Evolutionary conservation across 208 protist species (phyloP), one percentile per base, ranked within the genome.

Genomic region (Leishmania arabica): DNA sequence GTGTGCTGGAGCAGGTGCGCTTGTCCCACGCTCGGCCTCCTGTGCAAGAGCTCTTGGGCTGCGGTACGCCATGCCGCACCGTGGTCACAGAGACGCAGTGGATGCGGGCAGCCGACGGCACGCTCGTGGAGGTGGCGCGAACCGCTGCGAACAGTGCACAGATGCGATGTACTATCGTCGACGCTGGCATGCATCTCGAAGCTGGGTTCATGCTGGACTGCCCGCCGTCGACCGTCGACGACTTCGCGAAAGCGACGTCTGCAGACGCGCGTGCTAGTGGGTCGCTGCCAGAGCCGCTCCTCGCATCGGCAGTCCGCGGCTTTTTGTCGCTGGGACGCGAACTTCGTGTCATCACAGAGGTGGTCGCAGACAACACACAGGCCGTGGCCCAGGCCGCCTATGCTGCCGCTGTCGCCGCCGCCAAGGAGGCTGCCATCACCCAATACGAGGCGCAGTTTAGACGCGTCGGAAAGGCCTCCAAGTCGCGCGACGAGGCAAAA

Each of bases 101-200:
- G 91, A 87, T 95, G 84, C 89, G 88, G 40, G 83, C 87, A 1
- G 81, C 66, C 19, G 94, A 96, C 76, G 87, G 92, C 53, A 88
- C 78, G 37, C 21, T 87, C 17, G 81, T 97, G 49, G 92, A 93
- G 73, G 91, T 96, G 65, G 79, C 87, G 19, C 84, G 90, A 0
- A 87, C 79, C 7, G 83, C 87, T 3, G 88, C 84, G 53, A 97
- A 97, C 80, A 93, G 87, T 42, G 85, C 78, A 21, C 86, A 94
- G 53, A 78, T 95, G 31, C 53, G 78, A 8, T 91, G 88, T 75
- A 80, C 71, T n/a, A 88, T 95, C 49, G 70, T 53, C 21, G 71
- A 81, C 69, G 31, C 72, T 42, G 19, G 70, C 1, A 42, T 68
- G 54, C 79, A 77, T 45, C 73, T 92, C 8, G 49, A 79, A 47